Conservation (phyloP, 1,284 basidiomycete genomes). For the Rhodotorula glutinis region DNA sequence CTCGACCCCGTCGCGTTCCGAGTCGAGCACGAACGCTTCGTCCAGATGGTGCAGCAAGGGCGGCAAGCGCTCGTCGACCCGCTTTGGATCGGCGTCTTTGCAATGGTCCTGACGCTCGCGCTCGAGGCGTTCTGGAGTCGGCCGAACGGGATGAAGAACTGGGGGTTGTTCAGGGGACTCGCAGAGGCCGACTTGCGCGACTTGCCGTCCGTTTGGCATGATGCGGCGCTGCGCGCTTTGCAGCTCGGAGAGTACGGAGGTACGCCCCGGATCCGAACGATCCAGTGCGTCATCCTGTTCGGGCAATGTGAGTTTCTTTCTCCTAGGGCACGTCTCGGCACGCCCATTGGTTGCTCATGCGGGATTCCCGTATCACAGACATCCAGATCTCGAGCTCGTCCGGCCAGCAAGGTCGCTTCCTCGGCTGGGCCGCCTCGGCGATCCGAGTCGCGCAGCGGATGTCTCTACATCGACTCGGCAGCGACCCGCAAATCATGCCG, state of each 20-base stretch:
- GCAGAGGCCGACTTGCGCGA: conserved; percentile 33
- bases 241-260: conserved; percentile 42
- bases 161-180: conserved; percentile 34
- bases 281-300: conserved; percentile 30
- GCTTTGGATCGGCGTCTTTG: conserved; percentile 39
- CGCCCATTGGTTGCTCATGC: conserved; percentile 8
- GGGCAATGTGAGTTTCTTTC: conserved; percentile 2
- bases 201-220: conserved; percentile 39
- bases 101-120: conserved; percentile 41
- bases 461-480: conserved; percentile 36
- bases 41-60: conserved; percentile 33
- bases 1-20: conserved; percentile 37
- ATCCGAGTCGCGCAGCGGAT: conserved; percentile 39
- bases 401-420: conserved; percentile 36
- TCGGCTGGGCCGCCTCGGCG: conserved; percentile 32
- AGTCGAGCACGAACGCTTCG: conserved; percentile 32
- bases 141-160: conserved; percentile 27
- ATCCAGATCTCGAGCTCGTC: conserved; percentile 36
- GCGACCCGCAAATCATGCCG: conserved; percentile 36
- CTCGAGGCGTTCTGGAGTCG: conserved; percentile 39
- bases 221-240: conserved; percentile 36
- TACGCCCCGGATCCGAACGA: conserved; percentile 37
- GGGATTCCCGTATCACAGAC: conserved; percentile 23
- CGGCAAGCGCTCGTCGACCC: conserved; percentile 38
- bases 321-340: neutral